Conservation (phyloP, 1,284 basidiomycete genomes). For the Pisolithus thermaeus region DNA sequence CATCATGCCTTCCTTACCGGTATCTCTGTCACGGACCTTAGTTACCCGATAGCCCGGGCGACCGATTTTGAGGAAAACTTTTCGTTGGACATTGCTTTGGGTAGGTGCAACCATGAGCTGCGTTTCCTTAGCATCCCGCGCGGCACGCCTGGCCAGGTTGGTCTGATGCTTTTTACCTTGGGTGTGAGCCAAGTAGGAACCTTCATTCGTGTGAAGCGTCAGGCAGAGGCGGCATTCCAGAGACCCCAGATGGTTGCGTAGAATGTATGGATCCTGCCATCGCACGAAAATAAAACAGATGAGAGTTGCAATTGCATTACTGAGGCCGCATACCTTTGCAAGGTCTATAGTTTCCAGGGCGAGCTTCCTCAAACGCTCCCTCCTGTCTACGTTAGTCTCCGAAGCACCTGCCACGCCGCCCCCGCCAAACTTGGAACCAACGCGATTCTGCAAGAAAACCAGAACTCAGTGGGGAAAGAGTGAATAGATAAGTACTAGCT, state of each 20-base stretch:
- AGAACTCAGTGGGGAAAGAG: not conserved
- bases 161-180: constrained; percentile 99
- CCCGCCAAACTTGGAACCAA: constrained; percentile 93
- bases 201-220: constrained; percentile 98
- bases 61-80: constrained; percentile 97
- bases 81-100: constrained; percentile 73
- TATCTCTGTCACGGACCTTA: constrained; percentile 76
- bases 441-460: constrained; percentile 67
- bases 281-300: constrained; percentile 1
- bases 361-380: constrained; percentile 92
- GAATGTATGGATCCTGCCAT: constrained; percentile 91
- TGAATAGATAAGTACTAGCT: not conserved
- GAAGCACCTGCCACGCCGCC: constrained; percentile 90
- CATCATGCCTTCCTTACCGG: constrained; percentile 87
- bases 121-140: constrained; percentile 90
- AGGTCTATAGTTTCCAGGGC: constrained; percentile 95
- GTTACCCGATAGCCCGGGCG: constrained; percentile 92
- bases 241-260: constrained; percentile 95
- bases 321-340: constrained; percentile 59
- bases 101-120: constrained; percentile 81
- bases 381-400: constrained; percentile 92
- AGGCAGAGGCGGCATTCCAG: constrained; percentile 97
- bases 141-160: constrained; percentile 93
- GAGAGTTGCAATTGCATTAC: constrained; percentile 1
- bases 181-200: constrained; percentile 97